phyloP scores from a whole-genome alignment of 768 basidiomycete genomes.

The Dictyophora rubrovolvata region DNA sequence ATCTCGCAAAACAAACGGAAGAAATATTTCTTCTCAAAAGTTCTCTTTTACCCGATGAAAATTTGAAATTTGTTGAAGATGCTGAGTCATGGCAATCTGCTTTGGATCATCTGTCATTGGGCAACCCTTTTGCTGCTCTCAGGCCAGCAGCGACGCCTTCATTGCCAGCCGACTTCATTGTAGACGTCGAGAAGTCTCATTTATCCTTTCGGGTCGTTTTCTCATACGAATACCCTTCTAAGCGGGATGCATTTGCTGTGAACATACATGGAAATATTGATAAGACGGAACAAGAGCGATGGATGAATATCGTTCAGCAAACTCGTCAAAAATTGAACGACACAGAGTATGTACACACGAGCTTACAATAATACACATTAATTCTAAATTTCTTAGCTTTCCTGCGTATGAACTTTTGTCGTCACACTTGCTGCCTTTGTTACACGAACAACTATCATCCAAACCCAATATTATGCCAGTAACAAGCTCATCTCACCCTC shows the following conservation, averaged over 20 bases:
- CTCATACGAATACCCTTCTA: slow-evolving; percentile 14
- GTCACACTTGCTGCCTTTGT: slow-evolving; percentile 42
- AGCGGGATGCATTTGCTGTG: slow-evolving; percentile 8
- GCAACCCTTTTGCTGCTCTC: slow-evolving; percentile 17
- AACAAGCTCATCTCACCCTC: neutral
- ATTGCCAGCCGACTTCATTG: slow-evolving; percentile 25
- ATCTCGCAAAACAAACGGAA: slow-evolving; percentile 24
- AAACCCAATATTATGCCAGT: neutral
- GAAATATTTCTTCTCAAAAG: slow-evolving; percentile 52
- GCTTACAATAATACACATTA: neutral
- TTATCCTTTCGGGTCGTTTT: slow-evolving; percentile 29
- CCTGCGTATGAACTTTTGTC: slow-evolving; percentile 52
- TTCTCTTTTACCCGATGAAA: slow-evolving; percentile 56
- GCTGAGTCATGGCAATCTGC: slow-evolving; percentile 22
- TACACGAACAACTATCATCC: slow-evolving; percentile 31
- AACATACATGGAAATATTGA: slow-evolving; percentile 37
- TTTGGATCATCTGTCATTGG: slow-evolving; percentile 16
- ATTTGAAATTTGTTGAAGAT: slow-evolving; percentile 34
- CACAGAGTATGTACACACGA: slow-evolving; percentile 19
- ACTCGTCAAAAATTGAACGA: slow-evolving; percentile 25
- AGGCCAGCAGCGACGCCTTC: slow-evolving; percentile 1
- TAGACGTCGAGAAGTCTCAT: slow-evolving; percentile 21
- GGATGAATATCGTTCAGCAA: slow-evolving; percentile 33
- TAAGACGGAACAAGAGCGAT: slow-evolving; percentile 38
- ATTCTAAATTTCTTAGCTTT: slow-evolving; percentile 32